Base-by-base conservation (phyloP, 148 eudicot genomes). In the Arbutus unedo region DNA sequence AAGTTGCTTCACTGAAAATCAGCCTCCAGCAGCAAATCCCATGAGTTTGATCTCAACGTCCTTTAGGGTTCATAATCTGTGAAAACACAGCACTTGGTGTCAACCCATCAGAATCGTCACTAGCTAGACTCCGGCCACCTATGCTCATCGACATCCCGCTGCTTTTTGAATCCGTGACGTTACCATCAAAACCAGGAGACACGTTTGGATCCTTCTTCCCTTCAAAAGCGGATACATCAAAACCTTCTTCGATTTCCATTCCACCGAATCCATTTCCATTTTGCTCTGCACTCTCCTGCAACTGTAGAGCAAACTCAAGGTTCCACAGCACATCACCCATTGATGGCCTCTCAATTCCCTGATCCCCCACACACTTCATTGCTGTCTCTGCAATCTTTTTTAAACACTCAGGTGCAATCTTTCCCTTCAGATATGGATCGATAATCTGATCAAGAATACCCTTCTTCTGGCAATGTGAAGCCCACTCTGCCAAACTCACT, bases 261-360 rank as follows among this genome's bases (percentile, higher is more conserved):
- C 85, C 91, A 31, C 92, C 92, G 7, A 90, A 74, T 54, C 85
- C 95, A 84, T 85, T 89, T 8, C 95, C 92, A 56, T 86, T 89
- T 70, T 93, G 97, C 84, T 96, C 99, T 4, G 95, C 99, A 55
- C 98, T 96, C 88, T 93, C 99, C 84, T 96, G 99, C 13, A 96
- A 91, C 72, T 96, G 99, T 74, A 96, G 88, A 19, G 99, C 93
- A 82, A 96, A 96, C 81, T 96, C 99, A 5, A 96, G 91, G 89
- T 93, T 94, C 99, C 99, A 96, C 82, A 96, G 82, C 44, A 96
- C 99, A 82, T 96, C 99, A 0, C 99, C 99, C 98, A 96, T 96
- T 3, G 99, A 93, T 19, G 99, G 99, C 82, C 99, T 85, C 16
- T 96, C 97, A 11, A 89, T 93, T 11, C 99, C 95, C 82, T 94